Conservation (phyloP, 768 basidiomycete species). For the Hydnum rufescens region DNA sequence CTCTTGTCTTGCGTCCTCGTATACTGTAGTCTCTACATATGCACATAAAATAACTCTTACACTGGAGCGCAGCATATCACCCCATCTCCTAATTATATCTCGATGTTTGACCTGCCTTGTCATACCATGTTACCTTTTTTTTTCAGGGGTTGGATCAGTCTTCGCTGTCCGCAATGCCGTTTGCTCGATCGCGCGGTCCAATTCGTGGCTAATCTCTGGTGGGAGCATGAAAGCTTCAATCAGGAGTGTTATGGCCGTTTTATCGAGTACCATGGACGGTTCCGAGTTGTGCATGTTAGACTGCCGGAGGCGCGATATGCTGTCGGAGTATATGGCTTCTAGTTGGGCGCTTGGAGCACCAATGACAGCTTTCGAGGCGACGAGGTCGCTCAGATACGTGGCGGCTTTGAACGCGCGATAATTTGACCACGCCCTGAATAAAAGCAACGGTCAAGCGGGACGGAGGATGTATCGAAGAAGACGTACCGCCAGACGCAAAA, state of each 20-base stretch:
- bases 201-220: neutral
- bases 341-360: conserved; percentile 4
- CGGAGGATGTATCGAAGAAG: conserved; percentile 2
- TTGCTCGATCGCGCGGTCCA: conserved; percentile 10
- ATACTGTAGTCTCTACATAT: neutral
- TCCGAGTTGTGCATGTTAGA: neutral
- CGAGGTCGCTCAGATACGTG: conserved; percentile 7
- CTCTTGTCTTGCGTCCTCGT: neutral
- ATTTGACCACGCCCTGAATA: neutral
- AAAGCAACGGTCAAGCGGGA: neutral
- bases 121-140: neutral
- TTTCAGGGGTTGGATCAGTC: neutral
- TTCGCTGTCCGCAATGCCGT: too few species aligned
- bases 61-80: neutral
- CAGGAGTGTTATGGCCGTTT: neutral
- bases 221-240: conserved; percentile 2
- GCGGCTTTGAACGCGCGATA: conserved; percentile 8
- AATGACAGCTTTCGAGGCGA: neutral
- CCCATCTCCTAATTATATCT: neutral
- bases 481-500: conserved; percentile 11
- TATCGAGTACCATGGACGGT: neutral
- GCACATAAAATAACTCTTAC: neutral
- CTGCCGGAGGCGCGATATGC: neutral
- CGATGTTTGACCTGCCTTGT: neutral
- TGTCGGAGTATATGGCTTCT: conserved; percentile 6